A percentile compares a stretch with the other conserved stretches of the same genome.
Evolutionary conservation across 2,329 filamentous ascomycete genomes (phyloP).

Genomic region (Penicillium hordei): DNA sequence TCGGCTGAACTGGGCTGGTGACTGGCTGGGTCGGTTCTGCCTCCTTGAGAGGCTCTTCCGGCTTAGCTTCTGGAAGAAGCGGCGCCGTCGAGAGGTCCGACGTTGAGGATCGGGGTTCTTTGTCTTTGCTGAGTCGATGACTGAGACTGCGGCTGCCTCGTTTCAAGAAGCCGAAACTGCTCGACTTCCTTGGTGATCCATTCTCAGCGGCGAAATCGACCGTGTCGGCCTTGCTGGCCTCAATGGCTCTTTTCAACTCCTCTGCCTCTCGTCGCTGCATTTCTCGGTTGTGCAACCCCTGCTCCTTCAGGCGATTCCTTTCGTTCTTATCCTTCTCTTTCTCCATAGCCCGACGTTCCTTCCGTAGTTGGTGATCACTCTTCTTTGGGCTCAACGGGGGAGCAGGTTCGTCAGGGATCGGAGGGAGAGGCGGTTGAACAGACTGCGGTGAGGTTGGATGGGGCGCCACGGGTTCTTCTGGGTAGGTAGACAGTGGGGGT

Average conservation of each 20-base stretch:
- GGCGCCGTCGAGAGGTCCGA: slow-evolving; percentile 24
- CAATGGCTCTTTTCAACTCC: slow-evolving; percentile 63
- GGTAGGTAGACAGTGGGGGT: slow-evolving; percentile 49
- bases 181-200: slow-evolving; percentile 42
- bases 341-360: slow-evolving; percentile 54
- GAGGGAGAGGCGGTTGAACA: slow-evolving; percentile 27
- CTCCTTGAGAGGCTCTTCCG: slow-evolving; percentile 18
- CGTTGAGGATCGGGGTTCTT: slow-evolving; percentile 35
- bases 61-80: slow-evolving; percentile 13
- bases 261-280: slow-evolving; percentile 57
- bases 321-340: slow-evolving; percentile 55
- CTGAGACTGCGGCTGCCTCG: slow-evolving; percentile 76
- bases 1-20: not conserved
- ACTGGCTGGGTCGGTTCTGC: not conserved
- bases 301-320: slow-evolving; percentile 55
- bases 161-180: slow-evolving; percentile 63
- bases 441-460: slow-evolving; percentile 14
- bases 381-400: slow-evolving; percentile 54
- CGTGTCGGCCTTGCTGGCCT: slow-evolving; percentile 64
- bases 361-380: slow-evolving; percentile 64
- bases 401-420: slow-evolving; percentile 36
- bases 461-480: slow-evolving; percentile 33
- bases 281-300: slow-evolving; percentile 51
- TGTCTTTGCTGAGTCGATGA: slow-evolving; percentile 59
- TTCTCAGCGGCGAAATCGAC: slow-evolving; percentile 49